Base-by-base conservation (phyloP, 306 rosid species). In the Crataegus laevigata region DNA sequence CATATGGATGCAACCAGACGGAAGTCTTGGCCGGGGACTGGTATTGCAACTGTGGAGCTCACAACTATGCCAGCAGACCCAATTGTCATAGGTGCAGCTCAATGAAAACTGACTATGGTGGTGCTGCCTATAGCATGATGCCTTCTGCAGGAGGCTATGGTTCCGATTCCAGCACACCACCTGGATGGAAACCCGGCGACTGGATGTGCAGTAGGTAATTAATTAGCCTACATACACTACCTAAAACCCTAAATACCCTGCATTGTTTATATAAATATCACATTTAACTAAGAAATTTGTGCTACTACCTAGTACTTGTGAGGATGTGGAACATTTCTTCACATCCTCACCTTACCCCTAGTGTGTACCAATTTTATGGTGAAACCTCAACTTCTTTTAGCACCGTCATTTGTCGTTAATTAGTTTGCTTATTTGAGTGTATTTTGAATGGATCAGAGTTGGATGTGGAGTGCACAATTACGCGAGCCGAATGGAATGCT, bases 171-270 rank as follows among this genome's bases (percentile, higher is more conserved):
- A 84, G 82, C 77, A 78, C 81, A 43, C 97, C 96, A 4, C 97
- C 99, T 6, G 99, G 99, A 72, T 96, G 99, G 99, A 96, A 96
- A 89, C 18, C 83, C 42, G 99, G 99, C 22, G 99, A 96, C 82
- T 96, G 99, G 99, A 40, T 88, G 77, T 96, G 99, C 84, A 76
- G 82, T 40, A 90, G 97, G 99, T 87, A 63, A 61, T n/a, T 50
- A 50, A 50, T 50, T 50, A 17, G 54, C 21, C 1, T 2, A 15
- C 21, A 50, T 6, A 50, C 54, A 15, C 54, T 50, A 5, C 4
- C 19, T 15, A 47, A 50, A 50, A 50, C 54, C 21, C 8, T 50
- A 42, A 47, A 28, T 32, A 50, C 61, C 64, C 79, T 9, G 72
- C 76, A 61, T 75, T 80, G 68, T 62, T 45, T 15, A 1, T 47